A percentile compares a stretch with the other conserved stretches of the same genome.
Conservation (phyloP, 2,329 filamentous ascomycete species). For the Ophiocordyceps unilateralis region DNA sequence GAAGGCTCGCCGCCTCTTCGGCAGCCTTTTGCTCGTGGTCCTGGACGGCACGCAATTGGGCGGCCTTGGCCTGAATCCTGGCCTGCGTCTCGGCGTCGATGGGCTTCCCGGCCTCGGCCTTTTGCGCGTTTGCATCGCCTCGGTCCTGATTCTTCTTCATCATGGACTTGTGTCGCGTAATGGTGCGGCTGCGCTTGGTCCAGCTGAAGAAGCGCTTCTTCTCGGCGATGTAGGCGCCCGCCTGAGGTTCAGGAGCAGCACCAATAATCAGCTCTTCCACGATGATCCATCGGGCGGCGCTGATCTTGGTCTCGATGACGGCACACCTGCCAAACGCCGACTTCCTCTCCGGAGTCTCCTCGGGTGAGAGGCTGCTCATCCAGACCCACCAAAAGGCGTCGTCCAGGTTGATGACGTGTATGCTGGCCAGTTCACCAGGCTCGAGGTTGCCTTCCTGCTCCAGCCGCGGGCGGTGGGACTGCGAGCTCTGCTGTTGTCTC, state of each 20-base stretch:
- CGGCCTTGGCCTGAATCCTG: conserved; percentile 79
- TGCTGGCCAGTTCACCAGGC: conserved; percentile 87
- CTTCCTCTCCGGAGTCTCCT: conserved; percentile 74
- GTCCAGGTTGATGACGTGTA: conserved; percentile 70
- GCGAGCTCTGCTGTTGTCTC: conserved; percentile 69
- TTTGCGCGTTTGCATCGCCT: conserved; percentile 24
- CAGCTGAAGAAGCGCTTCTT: conserved; percentile 92
- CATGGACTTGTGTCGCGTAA: conserved; percentile 53
- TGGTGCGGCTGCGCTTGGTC: conserved; percentile 48
- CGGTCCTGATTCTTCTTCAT: conserved; percentile 40
- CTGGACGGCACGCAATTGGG: conserved; percentile 59
- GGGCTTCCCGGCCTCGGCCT: conserved; percentile 48
- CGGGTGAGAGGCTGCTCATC: conserved; percentile 88
- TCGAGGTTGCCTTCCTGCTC: conserved; percentile 55
- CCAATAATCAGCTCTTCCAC: conserved; percentile 95
- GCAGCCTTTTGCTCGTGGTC: conserved; percentile 35
- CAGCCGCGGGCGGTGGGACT: conserved; percentile 62
- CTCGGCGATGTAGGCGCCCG: conserved; percentile 79
- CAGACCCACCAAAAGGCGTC: conserved; percentile 99
- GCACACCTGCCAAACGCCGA: conserved; percentile 89
- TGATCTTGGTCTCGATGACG: conserved; percentile 73
- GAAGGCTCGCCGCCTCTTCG: conserved; percentile 16
- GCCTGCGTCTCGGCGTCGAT: conserved; percentile 86
- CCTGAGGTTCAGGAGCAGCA: conserved; percentile 67
- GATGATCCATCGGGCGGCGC: conserved; percentile 72